These are phyloP conservation scores for Alternaria sp. DNA, from an alignment of 2,329 filamentous ascomycete genomes.

Conservation along the genomic window DNA sequence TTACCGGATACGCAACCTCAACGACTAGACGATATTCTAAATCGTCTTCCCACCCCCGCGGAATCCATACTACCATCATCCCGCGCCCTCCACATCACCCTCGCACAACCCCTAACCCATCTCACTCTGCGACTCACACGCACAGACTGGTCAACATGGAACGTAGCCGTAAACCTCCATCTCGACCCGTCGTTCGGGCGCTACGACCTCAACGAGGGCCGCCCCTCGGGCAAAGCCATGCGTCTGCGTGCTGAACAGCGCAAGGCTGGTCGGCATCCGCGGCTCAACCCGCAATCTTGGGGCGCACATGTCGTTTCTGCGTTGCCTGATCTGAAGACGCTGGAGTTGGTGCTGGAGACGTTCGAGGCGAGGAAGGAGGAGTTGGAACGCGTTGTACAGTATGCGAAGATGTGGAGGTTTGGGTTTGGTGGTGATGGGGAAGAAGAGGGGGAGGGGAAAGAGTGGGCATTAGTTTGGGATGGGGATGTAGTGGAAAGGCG, in stretches of 20 bases:
- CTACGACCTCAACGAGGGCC: not conserved
- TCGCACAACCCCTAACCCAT: conserved; percentile 17
- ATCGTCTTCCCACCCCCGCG: not conserved
- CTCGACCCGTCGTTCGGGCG: conserved; percentile 29
- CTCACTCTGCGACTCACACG: conserved; percentile 23
- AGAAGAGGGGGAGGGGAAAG: not conserved
- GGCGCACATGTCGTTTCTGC: conserved; percentile 9
- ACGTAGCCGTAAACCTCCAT: conserved; percentile 11
- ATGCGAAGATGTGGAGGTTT: conserved; percentile 40
- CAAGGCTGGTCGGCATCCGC: conserved; percentile 17
- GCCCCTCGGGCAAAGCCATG: conserved; percentile 22
- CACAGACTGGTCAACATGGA: conserved; percentile 27
- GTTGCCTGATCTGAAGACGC: conserved; percentile 24
- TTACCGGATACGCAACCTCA: not conserved
- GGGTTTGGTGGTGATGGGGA: conserved; percentile 9
- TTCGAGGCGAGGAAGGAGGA: conserved; percentile 31
- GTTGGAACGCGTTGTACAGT: conserved; percentile 33
- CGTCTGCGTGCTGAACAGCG: conserved; percentile 19
- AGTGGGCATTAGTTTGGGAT: conserved; percentile 30
- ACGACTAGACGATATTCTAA: not conserved
- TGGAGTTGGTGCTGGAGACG: conserved; percentile 35
- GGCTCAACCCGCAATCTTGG: conserved; percentile 13
- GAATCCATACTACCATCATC: not conserved
- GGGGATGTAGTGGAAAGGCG: conserved; percentile 22
- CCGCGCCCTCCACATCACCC: conserved; percentile 4